Conservation (phyloP, 805 yeast species). For the Teunomyces atbi region DNA sequence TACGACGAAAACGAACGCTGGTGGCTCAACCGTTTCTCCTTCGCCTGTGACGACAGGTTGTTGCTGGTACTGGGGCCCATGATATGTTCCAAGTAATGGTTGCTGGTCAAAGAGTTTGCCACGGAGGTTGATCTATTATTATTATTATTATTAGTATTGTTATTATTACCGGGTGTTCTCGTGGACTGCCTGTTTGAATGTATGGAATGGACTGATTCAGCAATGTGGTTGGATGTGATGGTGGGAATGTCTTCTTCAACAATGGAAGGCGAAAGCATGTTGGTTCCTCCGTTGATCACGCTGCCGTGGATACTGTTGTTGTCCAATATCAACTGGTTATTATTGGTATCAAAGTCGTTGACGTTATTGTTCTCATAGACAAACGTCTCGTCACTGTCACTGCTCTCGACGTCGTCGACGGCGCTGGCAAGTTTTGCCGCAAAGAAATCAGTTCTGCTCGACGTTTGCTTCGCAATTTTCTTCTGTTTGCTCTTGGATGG, state of each 20-base stretch:
- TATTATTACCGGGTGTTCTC: too few relatives aligned
- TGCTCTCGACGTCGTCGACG: constrained; percentile 81
- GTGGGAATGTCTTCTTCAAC: constrained; percentile 1
- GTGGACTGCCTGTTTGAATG: constrained; percentile 17
- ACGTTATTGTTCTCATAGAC: constrained; percentile 68
- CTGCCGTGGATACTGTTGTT: constrained; percentile 13
- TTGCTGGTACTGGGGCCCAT: constrained; percentile 1
- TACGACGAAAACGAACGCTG: constrained; percentile 15
- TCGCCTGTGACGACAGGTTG: constrained; percentile 1
- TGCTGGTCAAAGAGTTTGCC: constrained; percentile 21
- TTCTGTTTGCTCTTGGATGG: constrained; percentile 21
- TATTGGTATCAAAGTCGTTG: constrained; percentile 21
- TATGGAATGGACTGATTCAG: constrained; percentile 23
- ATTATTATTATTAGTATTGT: too few relatives aligned
- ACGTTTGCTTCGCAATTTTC: constrained; percentile 44
- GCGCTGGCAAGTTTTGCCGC: constrained; percentile 95
- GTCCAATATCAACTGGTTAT: constrained; percentile 6
- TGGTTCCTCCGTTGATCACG: not conserved
- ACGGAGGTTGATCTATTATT: constrained; percentile 20
- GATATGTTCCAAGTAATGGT: constrained; percentile 22
- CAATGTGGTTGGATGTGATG: constrained; percentile 3
- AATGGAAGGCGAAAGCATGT: constrained; percentile 3
- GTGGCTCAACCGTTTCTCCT: constrained; percentile 11
- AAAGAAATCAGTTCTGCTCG: constrained; percentile 86
- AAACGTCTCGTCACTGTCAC: constrained; percentile 92